These are phyloP conservation scores for Pleoardoris graminearum DNA, from an alignment of 2,329 filamentous ascomycete species.

Conservation along the genomic window DNA sequence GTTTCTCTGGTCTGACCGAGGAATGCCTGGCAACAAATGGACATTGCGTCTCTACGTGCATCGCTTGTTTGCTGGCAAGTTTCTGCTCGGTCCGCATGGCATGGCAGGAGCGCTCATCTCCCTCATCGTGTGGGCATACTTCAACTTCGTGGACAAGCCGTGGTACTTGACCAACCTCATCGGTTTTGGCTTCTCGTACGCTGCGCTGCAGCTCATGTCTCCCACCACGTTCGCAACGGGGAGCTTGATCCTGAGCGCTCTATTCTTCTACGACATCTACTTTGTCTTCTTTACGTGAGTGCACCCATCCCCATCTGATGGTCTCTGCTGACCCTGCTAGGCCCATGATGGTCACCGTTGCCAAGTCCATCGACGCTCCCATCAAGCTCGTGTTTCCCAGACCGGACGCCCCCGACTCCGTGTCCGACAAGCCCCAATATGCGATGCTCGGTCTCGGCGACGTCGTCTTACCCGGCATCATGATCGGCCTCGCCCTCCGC, in stretches of 20 bases:
- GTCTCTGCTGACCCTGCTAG: constrained; percentile 43
- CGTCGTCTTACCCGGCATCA: constrained; percentile 87
- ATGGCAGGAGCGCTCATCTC: constrained; percentile 61
- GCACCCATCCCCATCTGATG: neutral
- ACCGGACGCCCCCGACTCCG: constrained; percentile 56
- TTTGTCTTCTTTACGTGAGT: constrained; percentile 83
- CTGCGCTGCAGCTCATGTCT: constrained; percentile 78
- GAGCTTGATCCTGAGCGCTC: constrained; percentile 71
- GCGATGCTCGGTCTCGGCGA: constrained; percentile 94
- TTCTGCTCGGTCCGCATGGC: constrained; percentile 59
- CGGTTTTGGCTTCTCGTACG: constrained; percentile 85
- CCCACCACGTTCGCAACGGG: constrained; percentile 86
- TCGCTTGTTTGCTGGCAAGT: constrained; percentile 52
- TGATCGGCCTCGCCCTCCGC: constrained; percentile 84
- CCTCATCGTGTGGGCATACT: constrained; percentile 63
- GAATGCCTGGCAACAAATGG: constrained; percentile 55
- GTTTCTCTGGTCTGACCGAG: constrained; percentile 56
- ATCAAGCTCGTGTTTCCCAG: constrained; percentile 87
- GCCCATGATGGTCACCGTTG: constrained; percentile 84
- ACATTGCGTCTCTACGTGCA: constrained; percentile 58
- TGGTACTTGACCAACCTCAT: constrained; percentile 83
- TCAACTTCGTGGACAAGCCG: constrained; percentile 62
- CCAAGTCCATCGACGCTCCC: constrained; percentile 84
- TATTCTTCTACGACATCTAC: constrained; percentile 95
- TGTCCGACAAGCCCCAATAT: constrained; percentile 47